A percentile compares a stretch with the other conserved stretches of the same genome.
Conservation (phyloP, 495 filamentous ascomycete species). For the Durotheca rogersii region DNA sequence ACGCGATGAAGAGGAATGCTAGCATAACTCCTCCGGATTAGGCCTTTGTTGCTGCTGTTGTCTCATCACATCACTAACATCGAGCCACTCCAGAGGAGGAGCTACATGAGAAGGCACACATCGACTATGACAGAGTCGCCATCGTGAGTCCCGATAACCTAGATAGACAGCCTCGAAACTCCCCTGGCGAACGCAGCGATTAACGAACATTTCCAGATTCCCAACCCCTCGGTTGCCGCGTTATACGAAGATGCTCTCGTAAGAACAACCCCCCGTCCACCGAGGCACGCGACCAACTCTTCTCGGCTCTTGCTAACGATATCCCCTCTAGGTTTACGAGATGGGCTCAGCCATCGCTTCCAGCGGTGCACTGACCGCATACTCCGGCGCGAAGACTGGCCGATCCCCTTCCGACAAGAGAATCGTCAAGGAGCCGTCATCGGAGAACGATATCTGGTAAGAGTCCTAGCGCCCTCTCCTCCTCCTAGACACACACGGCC, state of each 20-base stretch:
- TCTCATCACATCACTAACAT: slow-evolving; percentile 27
- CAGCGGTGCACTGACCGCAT: slow-evolving; percentile 89
- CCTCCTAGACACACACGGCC: background rate
- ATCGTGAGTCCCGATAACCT: slow-evolving; percentile 69
- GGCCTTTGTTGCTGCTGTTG: slow-evolving; percentile 2
- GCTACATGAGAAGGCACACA: slow-evolving; percentile 96
- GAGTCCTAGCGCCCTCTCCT: too few species aligned
- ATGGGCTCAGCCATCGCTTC: slow-evolving; percentile 96
- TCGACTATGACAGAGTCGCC: slow-evolving; percentile 97
- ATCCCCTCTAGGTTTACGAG: slow-evolving; percentile 69
- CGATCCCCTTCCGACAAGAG: slow-evolving; percentile 97
- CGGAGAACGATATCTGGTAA: slow-evolving; percentile 94
- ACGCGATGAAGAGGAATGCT: slow-evolving; percentile 27
- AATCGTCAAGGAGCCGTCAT: slow-evolving; percentile 87
- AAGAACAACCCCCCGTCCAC: slow-evolving; percentile 15
- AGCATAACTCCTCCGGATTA: background rate
- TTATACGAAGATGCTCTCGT: slow-evolving; percentile 97
- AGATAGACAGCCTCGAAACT: background rate
- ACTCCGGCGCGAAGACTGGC: slow-evolving; percentile 97
- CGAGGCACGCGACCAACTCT: slow-evolving; percentile 17
- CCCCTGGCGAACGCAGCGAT: slow-evolving; percentile 4
- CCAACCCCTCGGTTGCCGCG: slow-evolving; percentile 85
- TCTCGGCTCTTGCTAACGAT: slow-evolving; percentile 20
- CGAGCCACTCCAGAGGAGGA: slow-evolving; percentile 65
- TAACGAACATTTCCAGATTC: slow-evolving; percentile 59